Evolutionary conservation across 805 yeast genomes (phyloP).

Genomic region (Spathaspora hagerdaliae): DNA sequence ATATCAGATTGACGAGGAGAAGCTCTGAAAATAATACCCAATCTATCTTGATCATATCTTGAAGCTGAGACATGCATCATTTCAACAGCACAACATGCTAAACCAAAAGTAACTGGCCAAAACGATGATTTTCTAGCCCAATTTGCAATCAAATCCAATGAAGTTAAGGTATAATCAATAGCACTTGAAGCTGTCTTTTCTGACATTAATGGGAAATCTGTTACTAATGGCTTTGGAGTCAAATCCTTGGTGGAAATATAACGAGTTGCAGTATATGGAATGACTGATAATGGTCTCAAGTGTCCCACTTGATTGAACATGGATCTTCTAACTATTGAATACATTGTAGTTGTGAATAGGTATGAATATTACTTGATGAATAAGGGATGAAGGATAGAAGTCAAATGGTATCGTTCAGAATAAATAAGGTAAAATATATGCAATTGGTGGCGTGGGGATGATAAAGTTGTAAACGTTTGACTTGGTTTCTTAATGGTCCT

Average conservation of each 20-base stretch:
- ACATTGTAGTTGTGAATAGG: conserved; percentile 14
- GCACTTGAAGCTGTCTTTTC: conserved; percentile 53
- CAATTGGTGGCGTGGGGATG: not conserved
- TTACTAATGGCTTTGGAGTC: conserved; percentile 52
- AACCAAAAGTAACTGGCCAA: conserved; percentile 91
- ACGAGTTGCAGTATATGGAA: conserved; percentile 11
- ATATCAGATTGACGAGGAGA: conserved; percentile 91
- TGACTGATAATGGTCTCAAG: not conserved
- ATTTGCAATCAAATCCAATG: conserved; percentile 76
- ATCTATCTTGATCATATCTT: conserved; percentile 86
- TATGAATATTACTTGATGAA: no score
- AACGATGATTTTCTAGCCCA: conserved; percentile 92
- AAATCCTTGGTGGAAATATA: conserved; percentile 37
- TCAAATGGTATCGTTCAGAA: no score
- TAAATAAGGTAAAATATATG: not conserved
- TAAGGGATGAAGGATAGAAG: no score
- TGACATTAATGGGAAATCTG: conserved; percentile 67
- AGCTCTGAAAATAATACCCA: conserved; percentile 90
- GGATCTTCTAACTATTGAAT: conserved; percentile 24
- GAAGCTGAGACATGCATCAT: conserved; percentile 95
- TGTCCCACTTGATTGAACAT: conserved; percentile 4
- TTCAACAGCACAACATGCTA: conserved; percentile 92
- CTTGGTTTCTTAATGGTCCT: not conserved
- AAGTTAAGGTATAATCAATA: conserved; percentile 76
- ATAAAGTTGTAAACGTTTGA: not conserved